Conservation (phyloP, 2,329 filamentous ascomycete genomes). For the Amauroascus verrucosus region DNA sequence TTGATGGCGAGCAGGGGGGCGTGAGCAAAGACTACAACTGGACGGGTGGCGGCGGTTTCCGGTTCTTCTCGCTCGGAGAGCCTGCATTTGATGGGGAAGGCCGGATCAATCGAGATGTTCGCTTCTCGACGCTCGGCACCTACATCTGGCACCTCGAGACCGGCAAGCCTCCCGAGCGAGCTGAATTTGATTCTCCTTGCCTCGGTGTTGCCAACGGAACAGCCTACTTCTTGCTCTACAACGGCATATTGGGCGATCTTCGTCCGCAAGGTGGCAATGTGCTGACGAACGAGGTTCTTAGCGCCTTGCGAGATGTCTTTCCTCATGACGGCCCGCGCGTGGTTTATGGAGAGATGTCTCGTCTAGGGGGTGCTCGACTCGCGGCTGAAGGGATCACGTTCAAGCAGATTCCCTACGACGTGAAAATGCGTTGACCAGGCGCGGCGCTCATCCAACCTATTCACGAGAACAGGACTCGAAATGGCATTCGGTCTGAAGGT, state of each 20-base stretch:
- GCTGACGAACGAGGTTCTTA: neutral
- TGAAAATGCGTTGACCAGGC: neutral
- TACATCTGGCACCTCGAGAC: neutral
- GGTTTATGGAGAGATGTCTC: neutral
- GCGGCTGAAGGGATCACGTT: neutral
- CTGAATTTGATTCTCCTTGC: neutral
- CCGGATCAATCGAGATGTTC: neutral
- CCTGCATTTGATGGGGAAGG: neutral
- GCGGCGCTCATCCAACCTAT: neutral
- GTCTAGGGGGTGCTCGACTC: neutral
- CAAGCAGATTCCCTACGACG: neutral
- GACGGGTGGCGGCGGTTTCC: neutral
- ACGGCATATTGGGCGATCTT: neutral
- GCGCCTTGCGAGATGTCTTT: neutral
- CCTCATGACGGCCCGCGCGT: neutral
- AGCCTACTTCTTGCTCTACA: neutral
- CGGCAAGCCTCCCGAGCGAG: neutral
- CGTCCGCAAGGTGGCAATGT: neutral
- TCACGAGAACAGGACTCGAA: neutral
- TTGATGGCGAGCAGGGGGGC: neutral
- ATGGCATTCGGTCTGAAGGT: neutral
- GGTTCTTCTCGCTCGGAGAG: neutral
- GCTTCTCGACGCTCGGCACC: neutral
- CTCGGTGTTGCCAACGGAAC: neutral
- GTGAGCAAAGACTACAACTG: neutral